phyloP scores from a whole-genome alignment of 441 rosid genomes.

The Erodium trifolium region DNA sequence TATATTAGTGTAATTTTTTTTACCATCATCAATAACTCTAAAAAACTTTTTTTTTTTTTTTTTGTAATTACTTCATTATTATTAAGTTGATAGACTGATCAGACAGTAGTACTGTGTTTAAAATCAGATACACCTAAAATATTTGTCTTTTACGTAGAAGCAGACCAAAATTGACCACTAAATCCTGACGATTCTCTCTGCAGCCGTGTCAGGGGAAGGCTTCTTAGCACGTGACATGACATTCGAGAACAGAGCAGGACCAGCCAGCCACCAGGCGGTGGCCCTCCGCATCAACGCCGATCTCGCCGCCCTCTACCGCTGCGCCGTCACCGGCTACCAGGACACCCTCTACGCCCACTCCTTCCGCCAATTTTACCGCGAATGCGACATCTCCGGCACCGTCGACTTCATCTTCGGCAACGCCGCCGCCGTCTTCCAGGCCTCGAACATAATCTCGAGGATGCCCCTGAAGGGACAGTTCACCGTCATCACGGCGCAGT shows the following conservation, averaged over 20 bases:
- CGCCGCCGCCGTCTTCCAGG: constrained; percentile 69
- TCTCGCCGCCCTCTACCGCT: constrained; percentile 50
- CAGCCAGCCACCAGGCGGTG: constrained; percentile 67
- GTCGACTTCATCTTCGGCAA: constrained; percentile 21
- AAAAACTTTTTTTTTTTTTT: too few species aligned
- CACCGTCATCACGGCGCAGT: constrained; percentile 72
- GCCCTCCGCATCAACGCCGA: constrained; percentile 74
- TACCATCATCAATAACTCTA: too few species aligned
- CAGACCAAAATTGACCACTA: too few species aligned
- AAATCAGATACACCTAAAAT: too few species aligned
- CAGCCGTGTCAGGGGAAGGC: constrained; percentile 81
- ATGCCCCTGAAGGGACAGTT: constrained; percentile 59
- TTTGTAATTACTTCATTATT: too few species aligned
- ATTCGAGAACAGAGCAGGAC: constrained; percentile 65
- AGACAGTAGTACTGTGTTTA: too few species aligned
- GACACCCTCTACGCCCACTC: constrained; percentile 73
- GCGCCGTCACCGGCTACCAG: constrained; percentile 54
- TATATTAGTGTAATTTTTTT: too few species aligned
- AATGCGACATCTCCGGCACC: constrained; percentile 70
- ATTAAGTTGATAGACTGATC: too few species aligned
- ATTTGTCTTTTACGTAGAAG: too few species aligned
- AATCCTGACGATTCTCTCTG: background rate
- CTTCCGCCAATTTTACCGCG: constrained; percentile 74
- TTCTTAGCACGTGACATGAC: constrained; percentile 69
- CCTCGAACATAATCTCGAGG: constrained; percentile 50